Evolutionary conservation across 176 grass and related monocot species (phyloP).

Genomic region (Aegilops sharonensis): DNA sequence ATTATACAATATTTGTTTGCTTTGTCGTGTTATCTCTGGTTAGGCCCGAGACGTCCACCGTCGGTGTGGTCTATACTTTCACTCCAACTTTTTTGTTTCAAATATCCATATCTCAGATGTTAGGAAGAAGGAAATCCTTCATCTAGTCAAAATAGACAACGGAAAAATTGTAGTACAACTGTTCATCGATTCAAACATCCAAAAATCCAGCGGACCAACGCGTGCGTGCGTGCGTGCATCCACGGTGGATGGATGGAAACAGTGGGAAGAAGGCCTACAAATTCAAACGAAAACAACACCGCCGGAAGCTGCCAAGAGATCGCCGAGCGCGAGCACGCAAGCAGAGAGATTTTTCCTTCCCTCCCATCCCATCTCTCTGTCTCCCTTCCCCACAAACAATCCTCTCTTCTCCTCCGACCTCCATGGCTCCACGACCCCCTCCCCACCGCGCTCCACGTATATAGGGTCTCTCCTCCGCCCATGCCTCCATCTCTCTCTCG

Average conservation of each 20-base stretch:
- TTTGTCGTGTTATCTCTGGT: background rate
- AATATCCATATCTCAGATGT: background rate
- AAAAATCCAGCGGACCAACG: background rate
- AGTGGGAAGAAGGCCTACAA: background rate
- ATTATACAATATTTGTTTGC: too few relatives aligned
- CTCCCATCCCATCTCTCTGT: background rate
- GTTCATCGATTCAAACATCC: background rate
- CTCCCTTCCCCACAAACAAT: slow-evolving; percentile 28
- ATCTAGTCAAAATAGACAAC: background rate
- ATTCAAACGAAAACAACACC: background rate
- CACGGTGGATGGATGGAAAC: background rate
- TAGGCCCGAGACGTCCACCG: background rate
- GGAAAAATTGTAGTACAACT: background rate
- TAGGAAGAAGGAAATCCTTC: background rate
- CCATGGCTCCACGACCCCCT: background rate
- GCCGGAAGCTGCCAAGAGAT: background rate
- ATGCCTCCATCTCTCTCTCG: background rate
- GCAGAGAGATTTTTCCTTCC: slow-evolving; percentile 10
- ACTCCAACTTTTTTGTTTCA: background rate
- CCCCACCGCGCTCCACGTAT: slow-evolving; percentile 22
- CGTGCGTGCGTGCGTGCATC: background rate
- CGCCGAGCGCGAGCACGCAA: background rate
- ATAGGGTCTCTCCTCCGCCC: slow-evolving; percentile 29
- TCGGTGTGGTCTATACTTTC: background rate
- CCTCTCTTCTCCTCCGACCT: slow-evolving; percentile 27